Conservation (phyloP, 2,329 filamentous ascomycete species). For the Fusarium sp. region DNA sequence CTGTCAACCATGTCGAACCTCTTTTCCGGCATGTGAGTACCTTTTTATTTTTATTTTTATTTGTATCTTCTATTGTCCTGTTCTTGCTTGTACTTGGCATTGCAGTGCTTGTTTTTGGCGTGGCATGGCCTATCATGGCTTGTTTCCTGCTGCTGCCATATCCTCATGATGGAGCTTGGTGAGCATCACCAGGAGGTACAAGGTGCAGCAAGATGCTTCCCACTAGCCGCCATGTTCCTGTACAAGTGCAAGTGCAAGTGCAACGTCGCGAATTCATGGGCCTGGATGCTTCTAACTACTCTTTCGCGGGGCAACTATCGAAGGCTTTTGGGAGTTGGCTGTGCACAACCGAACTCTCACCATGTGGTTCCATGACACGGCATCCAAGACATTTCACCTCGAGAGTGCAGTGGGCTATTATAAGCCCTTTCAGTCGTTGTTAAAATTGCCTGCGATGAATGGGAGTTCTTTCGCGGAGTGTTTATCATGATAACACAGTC, state of each 20-base stretch:
- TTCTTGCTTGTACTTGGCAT: not conserved
- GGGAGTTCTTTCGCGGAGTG: not conserved
- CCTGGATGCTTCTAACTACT: conserved; percentile 15
- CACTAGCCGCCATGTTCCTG: conserved; percentile 13
- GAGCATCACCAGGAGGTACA: conserved; percentile 3
- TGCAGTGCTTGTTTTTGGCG: not conserved
- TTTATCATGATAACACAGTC: conserved; percentile 7
- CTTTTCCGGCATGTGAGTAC: conserved; percentile 71
- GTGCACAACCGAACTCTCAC: conserved; percentile 23
- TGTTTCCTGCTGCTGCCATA: not conserved
- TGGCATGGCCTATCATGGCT: conserved; percentile 2
- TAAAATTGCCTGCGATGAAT: conserved; percentile 1
- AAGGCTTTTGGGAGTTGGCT: conserved; percentile 15
- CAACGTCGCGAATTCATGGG: conserved; percentile 17
- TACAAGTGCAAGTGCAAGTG: conserved; percentile 38
- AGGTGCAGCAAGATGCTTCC: not conserved
- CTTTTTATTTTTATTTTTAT: conserved; percentile 25
- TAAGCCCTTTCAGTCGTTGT: conserved; percentile 7
- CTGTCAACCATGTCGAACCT: conserved; percentile 65
- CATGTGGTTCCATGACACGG: conserved; percentile 35
- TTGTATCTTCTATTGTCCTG: not conserved
- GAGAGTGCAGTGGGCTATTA: conserved; percentile 14
- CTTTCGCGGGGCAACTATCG: conserved; percentile 28
- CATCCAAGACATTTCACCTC: conserved; percentile 37
- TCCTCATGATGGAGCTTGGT: conserved; percentile 2